Base-by-base conservation (phyloP, 371 early-diverging fungal genomes). In the Mucor piriformis region DNA sequence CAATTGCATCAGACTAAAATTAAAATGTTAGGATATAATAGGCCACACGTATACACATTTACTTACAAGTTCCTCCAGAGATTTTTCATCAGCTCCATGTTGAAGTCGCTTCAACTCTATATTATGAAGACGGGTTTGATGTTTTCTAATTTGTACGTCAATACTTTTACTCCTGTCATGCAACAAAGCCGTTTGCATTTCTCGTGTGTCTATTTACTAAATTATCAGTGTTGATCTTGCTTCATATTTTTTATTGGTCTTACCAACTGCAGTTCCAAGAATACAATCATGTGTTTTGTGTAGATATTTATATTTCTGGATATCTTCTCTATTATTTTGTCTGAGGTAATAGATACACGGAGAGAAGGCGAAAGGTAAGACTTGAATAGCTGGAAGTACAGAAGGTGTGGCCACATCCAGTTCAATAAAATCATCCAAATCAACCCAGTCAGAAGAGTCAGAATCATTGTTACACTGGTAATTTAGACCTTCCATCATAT, bases 291-390 rank as follows among this genome's bases (percentile, higher is more conserved):
- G 82, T 2, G 83, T 76, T 23, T 67, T 69, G 50, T 63, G 64
- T 50, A 82, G 59, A 51, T 79, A 77, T 20, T 63, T 72, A 49
- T 72, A 73, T 40, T 72, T 69, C 50, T 77, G 69, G 5, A 65
- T 38, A 40, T 76, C 79, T 34, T 67, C 73, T 43, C 76, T 70
- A 43, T 79, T 71, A n/a, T 59, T 76, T 56, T 83, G 79, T 49
- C 82, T 84, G 59, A 79, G 81, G 64, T 88, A 90, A 37, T 82
- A 76, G 13, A 88, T 64, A 54, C 77, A 73, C 0, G 90, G 90
- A 0, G 81, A 64, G 72, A 82, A 88, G 0, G 81, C 74, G 63
- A 88, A 85, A 0, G 90, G 86, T 0, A 84, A 59, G 13, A 86
- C 82, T 49, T 73, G 73, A 2, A 86, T 70, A 1, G 40, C 54